A percentile compares a stretch with the other conserved stretches of the same genome.
Evolutionary conservation across 2,329 filamentous ascomycete genomes (phyloP).

Genomic region (Arthroderma uncinatum): DNA sequence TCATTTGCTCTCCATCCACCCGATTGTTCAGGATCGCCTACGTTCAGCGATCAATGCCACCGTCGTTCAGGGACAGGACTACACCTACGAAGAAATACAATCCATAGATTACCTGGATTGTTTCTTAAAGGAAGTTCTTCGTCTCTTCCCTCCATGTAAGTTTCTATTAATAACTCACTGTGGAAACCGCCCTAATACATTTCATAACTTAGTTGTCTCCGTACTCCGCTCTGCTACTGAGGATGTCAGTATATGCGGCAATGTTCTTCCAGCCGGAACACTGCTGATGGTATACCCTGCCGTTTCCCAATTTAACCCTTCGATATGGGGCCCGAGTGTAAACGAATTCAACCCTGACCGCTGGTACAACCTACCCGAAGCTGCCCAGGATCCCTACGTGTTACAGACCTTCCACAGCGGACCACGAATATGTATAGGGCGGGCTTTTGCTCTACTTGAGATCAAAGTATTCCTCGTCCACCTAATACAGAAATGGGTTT

Average conservation of each 20-base stretch:
- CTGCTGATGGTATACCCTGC: constrained; percentile 1
- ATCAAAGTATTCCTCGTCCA: constrained; percentile 5
- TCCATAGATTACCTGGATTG: constrained; percentile 4
- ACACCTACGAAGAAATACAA: background rate
- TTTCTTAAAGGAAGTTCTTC: constrained; percentile 7
- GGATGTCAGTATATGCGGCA: constrained; percentile 4
- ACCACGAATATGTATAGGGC: background rate
- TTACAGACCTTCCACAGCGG: constrained; percentile 8
- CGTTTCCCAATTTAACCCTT: constrained; percentile 1
- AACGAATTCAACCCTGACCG: constrained; percentile 5
- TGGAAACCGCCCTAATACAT: background rate
- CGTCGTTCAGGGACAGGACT: too few species aligned
- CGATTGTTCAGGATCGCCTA: background rate
- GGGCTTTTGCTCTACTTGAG: constrained; percentile 7
- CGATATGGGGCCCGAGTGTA: background rate
- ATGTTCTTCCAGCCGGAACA: constrained; percentile 2
- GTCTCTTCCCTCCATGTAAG: constrained; percentile 5
- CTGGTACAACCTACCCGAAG: constrained; percentile 2
- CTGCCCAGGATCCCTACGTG: constrained; percentile 3
- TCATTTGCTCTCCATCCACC: constrained; percentile 3
- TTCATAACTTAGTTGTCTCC: background rate
- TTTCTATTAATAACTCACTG: background rate
- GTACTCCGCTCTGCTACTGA: background rate
- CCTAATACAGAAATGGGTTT: constrained; percentile 1
- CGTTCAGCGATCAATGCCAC: background rate